Percentiles rank a stretch among this genome's conserved stretches.
phyloP scores from a whole-genome alignment of 1,284 basidiomycete genomes.

The Ustilago crameri region DNA sequence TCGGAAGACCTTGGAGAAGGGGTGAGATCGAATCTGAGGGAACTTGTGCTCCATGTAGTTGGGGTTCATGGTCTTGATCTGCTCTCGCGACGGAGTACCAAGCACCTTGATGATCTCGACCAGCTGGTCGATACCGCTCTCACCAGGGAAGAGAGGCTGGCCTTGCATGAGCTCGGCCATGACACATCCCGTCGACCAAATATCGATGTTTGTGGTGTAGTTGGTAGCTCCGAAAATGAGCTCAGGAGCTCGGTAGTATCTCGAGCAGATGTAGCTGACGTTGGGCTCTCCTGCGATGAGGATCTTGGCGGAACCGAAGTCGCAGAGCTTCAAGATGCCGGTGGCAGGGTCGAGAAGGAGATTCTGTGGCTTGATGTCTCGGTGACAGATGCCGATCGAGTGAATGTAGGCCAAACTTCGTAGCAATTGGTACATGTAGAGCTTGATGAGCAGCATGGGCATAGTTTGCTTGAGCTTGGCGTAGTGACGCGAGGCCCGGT shows the following conservation, averaged over 20 bases:
- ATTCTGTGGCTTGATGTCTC: constrained; percentile 99
- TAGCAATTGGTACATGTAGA: constrained; percentile 97
- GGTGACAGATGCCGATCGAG: constrained; percentile 86
- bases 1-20: constrained; percentile 85
- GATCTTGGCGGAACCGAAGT: constrained; percentile 99
- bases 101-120: constrained; percentile 99
- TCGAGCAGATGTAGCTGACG: constrained; percentile 99
- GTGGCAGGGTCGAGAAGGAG: constrained; percentile 94
- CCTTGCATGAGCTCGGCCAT: constrained; percentile 99
- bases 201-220: constrained; percentile 99
- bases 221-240: constrained; percentile 99
- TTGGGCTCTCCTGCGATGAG: constrained; percentile 97
- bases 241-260: constrained; percentile 99
- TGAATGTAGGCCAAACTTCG: constrained; percentile 98
- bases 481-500: constrained; percentile 97
- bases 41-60: constrained; percentile 99
- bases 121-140: constrained; percentile 98
- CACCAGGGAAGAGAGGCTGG: constrained; percentile 97
- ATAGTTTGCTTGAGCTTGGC: constrained; percentile 99
- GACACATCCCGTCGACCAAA: constrained; percentile 99
- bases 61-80: constrained; percentile 99
- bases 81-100: constrained; percentile 95
- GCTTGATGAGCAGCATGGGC: constrained; percentile 99
- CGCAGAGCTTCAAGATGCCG: constrained; percentile 95
- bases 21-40: constrained; percentile 93